Base-by-base conservation (phyloP, 2,329 filamentous ascomycete species). In the Penicillium sp. region DNA sequence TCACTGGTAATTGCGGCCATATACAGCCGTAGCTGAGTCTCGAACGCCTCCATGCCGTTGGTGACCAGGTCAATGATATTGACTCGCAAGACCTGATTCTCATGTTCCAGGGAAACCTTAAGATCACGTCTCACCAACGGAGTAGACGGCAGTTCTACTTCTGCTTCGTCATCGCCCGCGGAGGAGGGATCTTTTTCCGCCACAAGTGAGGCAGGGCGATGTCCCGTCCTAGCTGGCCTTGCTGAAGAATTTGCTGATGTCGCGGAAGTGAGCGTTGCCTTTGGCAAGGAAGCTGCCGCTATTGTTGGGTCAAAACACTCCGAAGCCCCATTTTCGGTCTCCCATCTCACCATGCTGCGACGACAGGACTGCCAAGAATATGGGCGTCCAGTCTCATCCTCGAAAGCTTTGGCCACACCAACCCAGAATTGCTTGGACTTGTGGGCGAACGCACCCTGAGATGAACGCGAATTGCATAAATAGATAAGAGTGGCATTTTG, bases 321-420 rank as follows among this genome's bases (percentile, higher is more conserved):
- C 25, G 18, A 13, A 9, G 5, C 3, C 5, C n/a, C 4, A 25
- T n/a, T 28, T 4, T 27, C 4, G 6, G 3, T 3, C 34, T 52
- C 50, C 42, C 38, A 41, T 2, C 27, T 33, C 12, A 18, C 3
- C 29, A 64, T 60, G 18, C 57, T 56, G 25, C 61, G 58, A 5
- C 55, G 59, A 36, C 62, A 64, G 3, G 62, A 64, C 33, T 59
- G 57, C 59, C 60, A 62, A 0, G 62, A 63, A 34, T 64, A 64
- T 9, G 46, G 36, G n/a, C 62, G 59, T 29, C 54, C 53, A 9
- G 56, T 58, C 35, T 41, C 26, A 27, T 39, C 33, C 9, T 50
- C 43, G 3, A 63, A 49, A 2, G 43, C 26, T 5, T 42, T 33
- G 4, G 61, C 52, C 5, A 63, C 52, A 3, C 39, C 36, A 12